Evolutionary conservation across 2,329 filamentous ascomycete species (phyloP).

Genomic region (Botryotinia globosa): DNA sequence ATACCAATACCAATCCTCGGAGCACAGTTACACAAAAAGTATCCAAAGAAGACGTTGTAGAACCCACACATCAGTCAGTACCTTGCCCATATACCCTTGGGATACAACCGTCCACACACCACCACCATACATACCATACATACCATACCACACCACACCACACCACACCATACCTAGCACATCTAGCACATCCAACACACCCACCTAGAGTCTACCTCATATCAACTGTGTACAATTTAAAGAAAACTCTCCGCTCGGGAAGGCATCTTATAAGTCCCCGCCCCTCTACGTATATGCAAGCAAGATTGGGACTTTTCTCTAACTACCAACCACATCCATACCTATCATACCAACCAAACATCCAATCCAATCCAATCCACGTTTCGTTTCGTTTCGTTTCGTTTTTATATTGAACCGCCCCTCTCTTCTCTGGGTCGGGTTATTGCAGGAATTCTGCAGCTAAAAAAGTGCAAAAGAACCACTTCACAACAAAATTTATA

Average conservation of each 20-base stretch:
- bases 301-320: background rate
- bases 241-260: slow-evolving; percentile 12
- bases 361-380: background rate
- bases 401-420: background rate
- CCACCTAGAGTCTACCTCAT: background rate
- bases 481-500: background rate
- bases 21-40: background rate
- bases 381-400: background rate
- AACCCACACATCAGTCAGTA: slow-evolving; percentile 16
- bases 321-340: background rate
- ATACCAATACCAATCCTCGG: slow-evolving; percentile 7
- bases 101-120: slow-evolving; percentile 5
- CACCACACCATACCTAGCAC: no score
- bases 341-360: background rate
- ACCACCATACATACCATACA: background rate
- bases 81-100: slow-evolving; percentile 11
- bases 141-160: no score
- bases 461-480: slow-evolving; percentile 11
- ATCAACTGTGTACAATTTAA: background rate
- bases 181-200: background rate
- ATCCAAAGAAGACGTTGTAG: slow-evolving; percentile 7
- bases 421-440: background rate
- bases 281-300: slow-evolving; percentile 20
- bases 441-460: slow-evolving; percentile 2
- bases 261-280: slow-evolving; percentile 17